Percentiles rank a stretch among this genome's conserved stretches.
Evolutionary conservation across 768 basidiomycete genomes (phyloP).

Genomic region (Cyclocybe aegerita): DNA sequence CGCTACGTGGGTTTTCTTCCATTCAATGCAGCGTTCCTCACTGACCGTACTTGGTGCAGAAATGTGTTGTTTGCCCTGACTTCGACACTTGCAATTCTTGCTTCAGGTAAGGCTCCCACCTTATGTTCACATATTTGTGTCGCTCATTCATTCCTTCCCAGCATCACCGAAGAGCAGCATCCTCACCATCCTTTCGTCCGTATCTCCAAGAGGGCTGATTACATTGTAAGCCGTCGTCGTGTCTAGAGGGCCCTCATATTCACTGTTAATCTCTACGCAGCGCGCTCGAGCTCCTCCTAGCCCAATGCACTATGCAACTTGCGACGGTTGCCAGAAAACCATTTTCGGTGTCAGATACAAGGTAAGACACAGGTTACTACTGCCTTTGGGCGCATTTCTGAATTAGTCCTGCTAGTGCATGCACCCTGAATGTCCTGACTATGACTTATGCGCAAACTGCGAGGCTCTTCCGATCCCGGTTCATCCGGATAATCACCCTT

Average conservation of each 20-base stretch:
- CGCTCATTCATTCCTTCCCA: constrained; percentile 19
- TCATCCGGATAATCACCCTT: constrained; percentile 68
- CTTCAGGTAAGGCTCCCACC: constrained; percentile 45
- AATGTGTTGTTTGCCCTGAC: constrained; percentile 82
- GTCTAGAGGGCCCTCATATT: background rate
- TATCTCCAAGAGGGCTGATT: constrained; percentile 50
- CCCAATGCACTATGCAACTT: constrained; percentile 54
- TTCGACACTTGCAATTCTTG: constrained; percentile 76
- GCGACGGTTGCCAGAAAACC: constrained; percentile 53
- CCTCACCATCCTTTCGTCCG: constrained; percentile 75
- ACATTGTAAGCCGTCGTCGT: constrained; percentile 46
- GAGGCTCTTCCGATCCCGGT: constrained; percentile 78
- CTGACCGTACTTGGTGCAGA: constrained; percentile 38
- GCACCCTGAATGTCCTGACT: constrained; percentile 75
- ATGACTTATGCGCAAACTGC: constrained; percentile 77
- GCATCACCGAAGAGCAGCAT: constrained; percentile 72
- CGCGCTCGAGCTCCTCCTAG: constrained; percentile 14
- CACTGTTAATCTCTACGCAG: constrained; percentile 14
- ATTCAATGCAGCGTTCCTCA: background rate
- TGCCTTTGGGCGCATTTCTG: constrained; percentile 6
- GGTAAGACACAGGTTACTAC: constrained; percentile 33
- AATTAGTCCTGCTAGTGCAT: constrained; percentile 55
- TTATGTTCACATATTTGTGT: background rate
- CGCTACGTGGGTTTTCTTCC: constrained; percentile 59
- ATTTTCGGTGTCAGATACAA: constrained; percentile 75